Conservation (phyloP, 164 flowering plant species). For the Platanus orientalis region DNA sequence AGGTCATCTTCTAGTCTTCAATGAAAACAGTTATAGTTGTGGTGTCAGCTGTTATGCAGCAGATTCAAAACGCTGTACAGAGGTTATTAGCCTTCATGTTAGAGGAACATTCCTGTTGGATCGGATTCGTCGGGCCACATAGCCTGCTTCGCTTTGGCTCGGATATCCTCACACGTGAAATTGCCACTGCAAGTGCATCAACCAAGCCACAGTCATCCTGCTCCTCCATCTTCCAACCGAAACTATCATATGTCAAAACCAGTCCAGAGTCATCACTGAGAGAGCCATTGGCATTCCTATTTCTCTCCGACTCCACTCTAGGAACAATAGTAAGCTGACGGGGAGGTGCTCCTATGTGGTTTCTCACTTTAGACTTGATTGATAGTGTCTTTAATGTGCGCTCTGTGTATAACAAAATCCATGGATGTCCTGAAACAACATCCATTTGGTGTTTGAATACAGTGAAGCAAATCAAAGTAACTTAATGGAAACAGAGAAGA, state of each 20-base stretch:
- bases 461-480: not conserved
- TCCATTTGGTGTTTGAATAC: not conserved
- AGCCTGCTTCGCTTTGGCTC: conserved; percentile 85
- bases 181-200: conserved; percentile 84
- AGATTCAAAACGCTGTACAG: conserved; percentile 78
- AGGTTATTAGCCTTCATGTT: conserved; percentile 70
- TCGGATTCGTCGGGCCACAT: conserved; percentile 55
- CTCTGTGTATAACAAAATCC: conserved; percentile 80
- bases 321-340: conserved; percentile 11
- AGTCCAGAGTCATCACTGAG: conserved; percentile 9
- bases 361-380: conserved; percentile 45
- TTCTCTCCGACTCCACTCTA: conserved; percentile 8
- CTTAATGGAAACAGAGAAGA: not conserved
- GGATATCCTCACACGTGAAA: conserved; percentile 75
- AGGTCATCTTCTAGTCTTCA: no score
- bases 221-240: conserved; percentile 22
- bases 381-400: conserved; percentile 46
- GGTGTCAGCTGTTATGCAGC: no score
- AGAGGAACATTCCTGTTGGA: conserved; percentile 73
- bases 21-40: no score
- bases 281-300: conserved; percentile 6
- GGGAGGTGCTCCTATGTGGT: conserved; percentile 20
- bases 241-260: conserved; percentile 19
- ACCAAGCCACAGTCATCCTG: conserved; percentile 60
- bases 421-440: conserved; percentile 72